A percentile compares a stretch with the other conserved stretches of the same genome.
Conservation (phyloP, 2,329 filamentous ascomycete genomes). For the Exserohilum turcica region DNA sequence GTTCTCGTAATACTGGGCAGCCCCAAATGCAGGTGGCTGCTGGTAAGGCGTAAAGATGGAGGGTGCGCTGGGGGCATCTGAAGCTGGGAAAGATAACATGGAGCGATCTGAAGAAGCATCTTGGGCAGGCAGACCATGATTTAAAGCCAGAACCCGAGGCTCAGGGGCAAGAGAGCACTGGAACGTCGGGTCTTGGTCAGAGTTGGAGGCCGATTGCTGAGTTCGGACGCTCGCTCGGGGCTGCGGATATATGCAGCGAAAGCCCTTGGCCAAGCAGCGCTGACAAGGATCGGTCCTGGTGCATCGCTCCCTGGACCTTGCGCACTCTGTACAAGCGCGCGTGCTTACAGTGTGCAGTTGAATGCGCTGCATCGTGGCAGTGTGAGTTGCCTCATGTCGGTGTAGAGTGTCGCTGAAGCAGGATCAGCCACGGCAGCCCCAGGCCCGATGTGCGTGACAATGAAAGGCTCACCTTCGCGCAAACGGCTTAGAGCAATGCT, state of each 20-base stretch:
- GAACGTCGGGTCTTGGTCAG: not conserved
- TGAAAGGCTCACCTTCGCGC: conserved; percentile 8
- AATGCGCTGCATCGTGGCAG: not conserved
- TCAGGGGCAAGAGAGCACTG: not conserved
- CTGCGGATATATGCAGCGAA: conserved; percentile 13
- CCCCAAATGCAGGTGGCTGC: not conserved
- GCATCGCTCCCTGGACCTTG: conserved; percentile 13
- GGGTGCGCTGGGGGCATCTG: not conserved
- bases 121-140: not conserved
- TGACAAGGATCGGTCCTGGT: conserved; percentile 11
- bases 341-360: conserved; percentile 1
- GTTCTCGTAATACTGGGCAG: not conserved
- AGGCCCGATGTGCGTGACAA: not conserved
- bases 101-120: not conserved
- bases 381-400: conserved; percentile 15
- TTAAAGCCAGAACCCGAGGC: not conserved
- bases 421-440: not conserved
- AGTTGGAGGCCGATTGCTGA: not conserved
- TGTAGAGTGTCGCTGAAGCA: conserved; percentile 9
- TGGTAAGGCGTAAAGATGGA: not conserved
- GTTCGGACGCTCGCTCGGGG: not conserved
- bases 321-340: conserved; percentile 14
- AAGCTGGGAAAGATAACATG: not conserved
- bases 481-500: conserved; percentile 11
- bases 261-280: conserved; percentile 8